Percentiles rank a stretch among this genome's conserved stretches.
Conservation (phyloP, 768 basidiomycete genomes). For the Auriscalpium microsporum region DNA sequence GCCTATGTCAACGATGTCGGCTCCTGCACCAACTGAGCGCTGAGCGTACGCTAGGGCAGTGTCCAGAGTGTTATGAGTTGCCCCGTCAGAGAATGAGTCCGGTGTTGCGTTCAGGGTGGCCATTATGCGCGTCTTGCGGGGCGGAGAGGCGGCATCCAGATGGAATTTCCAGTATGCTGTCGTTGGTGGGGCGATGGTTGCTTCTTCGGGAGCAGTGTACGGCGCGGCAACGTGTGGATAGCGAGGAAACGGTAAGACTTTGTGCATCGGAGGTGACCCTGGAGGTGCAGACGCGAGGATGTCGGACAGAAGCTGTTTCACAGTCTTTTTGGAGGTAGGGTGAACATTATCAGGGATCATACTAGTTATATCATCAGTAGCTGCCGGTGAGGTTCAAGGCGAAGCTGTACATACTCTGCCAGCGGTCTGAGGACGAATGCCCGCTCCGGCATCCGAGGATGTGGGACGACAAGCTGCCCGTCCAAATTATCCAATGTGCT, state of each 20-base stretch:
- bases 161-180: conserved; percentile 42
- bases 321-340: conserved; percentile 42
- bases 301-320: conserved; percentile 38
- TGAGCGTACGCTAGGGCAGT: conserved; percentile 47
- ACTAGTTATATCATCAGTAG: conserved; percentile 30
- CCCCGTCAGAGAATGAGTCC: conserved; percentile 93
- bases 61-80: conserved; percentile 41
- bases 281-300: conserved; percentile 25
- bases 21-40: conserved; percentile 44
- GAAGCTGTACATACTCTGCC: conserved; percentile 58
- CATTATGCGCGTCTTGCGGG: conserved; percentile 65
- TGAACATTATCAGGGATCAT: conserved; percentile 73
- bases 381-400: neutral
- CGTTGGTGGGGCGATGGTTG: conserved; percentile 25
- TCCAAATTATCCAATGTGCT: conserved; percentile 42
- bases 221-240: conserved; percentile 30
- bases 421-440: conserved; percentile 90
- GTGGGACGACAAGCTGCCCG: conserved; percentile 76
- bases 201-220: conserved; percentile 12
- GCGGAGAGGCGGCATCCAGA: conserved; percentile 3
- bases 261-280: conserved; percentile 45
- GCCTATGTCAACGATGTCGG: conserved; percentile 83
- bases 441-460: conserved; percentile 70
- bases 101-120: conserved; percentile 89
- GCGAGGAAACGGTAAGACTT: conserved; percentile 67